Evolutionary conservation across 140 eudicot genomes (phyloP).

Genomic region (Oenanthe javanica): DNA sequence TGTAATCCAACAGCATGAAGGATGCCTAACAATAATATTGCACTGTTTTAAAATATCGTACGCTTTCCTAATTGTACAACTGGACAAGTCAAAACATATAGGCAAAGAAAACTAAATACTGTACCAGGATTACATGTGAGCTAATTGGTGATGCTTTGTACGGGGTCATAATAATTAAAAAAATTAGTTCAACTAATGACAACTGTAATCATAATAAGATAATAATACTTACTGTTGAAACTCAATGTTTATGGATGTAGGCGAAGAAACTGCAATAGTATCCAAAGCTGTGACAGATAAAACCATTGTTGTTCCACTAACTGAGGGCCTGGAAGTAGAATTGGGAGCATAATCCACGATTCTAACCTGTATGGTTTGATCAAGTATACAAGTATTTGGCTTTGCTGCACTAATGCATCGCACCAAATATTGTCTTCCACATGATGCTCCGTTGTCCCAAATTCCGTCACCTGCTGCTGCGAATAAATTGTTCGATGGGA

Average conservation of each 20-base stretch:
- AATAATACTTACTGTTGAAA: slow-evolving; percentile 42
- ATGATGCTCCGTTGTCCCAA: slow-evolving; percentile 68
- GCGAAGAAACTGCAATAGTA: slow-evolving; percentile 32
- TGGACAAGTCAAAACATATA: background rate
- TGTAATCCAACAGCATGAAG: no score
- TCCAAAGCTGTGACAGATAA: slow-evolving; percentile 45
- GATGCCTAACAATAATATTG: background rate
- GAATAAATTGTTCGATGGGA: slow-evolving; percentile 53
- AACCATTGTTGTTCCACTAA: slow-evolving; percentile 38
- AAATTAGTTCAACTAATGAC: background rate
- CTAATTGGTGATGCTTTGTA: background rate
- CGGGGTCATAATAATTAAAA: background rate
- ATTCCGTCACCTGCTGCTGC: slow-evolving; percentile 63
- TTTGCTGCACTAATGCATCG: slow-evolving; percentile 46
- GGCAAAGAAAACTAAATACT: background rate
- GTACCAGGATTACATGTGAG: background rate
- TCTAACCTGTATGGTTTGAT: slow-evolving; percentile 37
- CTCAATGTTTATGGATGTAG: slow-evolving; percentile 39
- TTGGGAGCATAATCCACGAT: slow-evolving; percentile 38
- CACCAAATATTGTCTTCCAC: slow-evolving; percentile 59
- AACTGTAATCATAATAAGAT: slow-evolving; percentile 4
- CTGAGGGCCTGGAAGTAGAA: slow-evolving; percentile 21
- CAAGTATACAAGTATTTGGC: slow-evolving; percentile 31
- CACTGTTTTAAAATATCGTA: background rate
- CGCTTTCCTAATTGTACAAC: background rate